Base-by-base conservation (phyloP, 306 rosid genomes). In the Urtica urens region DNA sequence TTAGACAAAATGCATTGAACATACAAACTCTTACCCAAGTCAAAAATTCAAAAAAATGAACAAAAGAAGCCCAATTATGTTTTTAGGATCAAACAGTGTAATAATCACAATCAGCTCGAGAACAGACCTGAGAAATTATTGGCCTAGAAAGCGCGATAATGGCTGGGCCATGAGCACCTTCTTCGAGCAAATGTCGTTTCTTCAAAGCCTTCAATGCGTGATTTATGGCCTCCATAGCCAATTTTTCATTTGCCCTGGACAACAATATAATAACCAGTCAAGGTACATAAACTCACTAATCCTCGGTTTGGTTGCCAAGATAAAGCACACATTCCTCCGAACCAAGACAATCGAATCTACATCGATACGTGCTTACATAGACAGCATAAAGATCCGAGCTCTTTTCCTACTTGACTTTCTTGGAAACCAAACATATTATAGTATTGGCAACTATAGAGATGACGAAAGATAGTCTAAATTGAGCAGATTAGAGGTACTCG, bases 81-180 rank as follows among this genome's bases (percentile, higher is more conserved):
- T n/a, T n/a, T n/a, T n/a, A n/a, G n/a, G n/a, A n/a, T n/a, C n/a
- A n/a, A n/a, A n/a, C n/a, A n/a, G n/a, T n/a, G n/a, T n/a, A n/a
- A n/a, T n/a, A n/a, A n/a, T n/a, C n/a, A 50, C 26, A 23, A 20
- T 7, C 21, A 9, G 52, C 21, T 4, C 41, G 29, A 62, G 19
- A 51, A 57, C 46, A 27, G 1, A 75, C 88, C 96, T 79, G 94
- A 46, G 75, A 71, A 48, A 21, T 59, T 37, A 92, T 57, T 2
- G 99, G 96, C 55, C 72, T 68, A 13, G 83, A 76, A 39, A 92
- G 85, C 30, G 99, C 96, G 22, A 62, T 62, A 49, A 77, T 52
- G 34, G 93, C 87, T 1, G 96, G 96, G 68, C 75, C 76, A 73
- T 92, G 99, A 62, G 99, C 99, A 2, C 86, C 94, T 92, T 92